Evolutionary conservation across 2,329 filamentous ascomycete species (phyloP).

Genomic region (Remersonia thermophila): DNA sequence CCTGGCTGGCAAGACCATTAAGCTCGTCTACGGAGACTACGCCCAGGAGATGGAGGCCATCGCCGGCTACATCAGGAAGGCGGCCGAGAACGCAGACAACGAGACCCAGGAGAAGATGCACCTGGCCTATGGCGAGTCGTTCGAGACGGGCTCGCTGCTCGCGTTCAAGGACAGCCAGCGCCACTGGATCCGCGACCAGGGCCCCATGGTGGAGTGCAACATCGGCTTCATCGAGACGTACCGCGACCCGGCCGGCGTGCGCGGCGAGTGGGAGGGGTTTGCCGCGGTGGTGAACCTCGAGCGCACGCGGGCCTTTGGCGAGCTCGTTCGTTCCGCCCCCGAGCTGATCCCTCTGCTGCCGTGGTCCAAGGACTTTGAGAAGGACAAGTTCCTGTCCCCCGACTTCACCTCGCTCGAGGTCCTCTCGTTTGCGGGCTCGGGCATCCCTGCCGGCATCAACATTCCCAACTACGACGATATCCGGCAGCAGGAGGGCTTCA

Average conservation of each 20-base stretch:
- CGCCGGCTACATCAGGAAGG: conserved; percentile 53
- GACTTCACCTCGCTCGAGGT: conserved; percentile 95
- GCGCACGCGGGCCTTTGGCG: conserved; percentile 75
- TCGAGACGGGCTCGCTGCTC: conserved; percentile 59
- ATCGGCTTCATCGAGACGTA: conserved; percentile 82
- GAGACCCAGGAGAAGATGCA: conserved; percentile 65
- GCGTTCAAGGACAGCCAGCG: conserved; percentile 72
- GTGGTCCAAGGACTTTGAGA: conserved; percentile 83
- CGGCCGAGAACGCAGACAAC: conserved; percentile 57
- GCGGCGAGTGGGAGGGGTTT: conserved; percentile 79
- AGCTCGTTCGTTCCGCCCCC: conserved; percentile 70
- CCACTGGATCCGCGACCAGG: conserved; percentile 73
- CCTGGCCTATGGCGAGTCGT: conserved; percentile 61
- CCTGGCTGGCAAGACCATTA: conserved; percentile 55
- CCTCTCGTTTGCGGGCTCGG: conserved; percentile 60
- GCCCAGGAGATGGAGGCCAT: conserved; percentile 58
- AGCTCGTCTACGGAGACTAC: conserved; percentile 64
- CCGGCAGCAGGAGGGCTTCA: conserved; percentile 74
- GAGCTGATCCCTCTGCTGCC: conserved; percentile 78
- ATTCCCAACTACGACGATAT: conserved; percentile 66
- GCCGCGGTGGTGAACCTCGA: conserved; percentile 80
- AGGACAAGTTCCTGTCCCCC: conserved; percentile 87
- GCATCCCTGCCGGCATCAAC: conserved; percentile 57
- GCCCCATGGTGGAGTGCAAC: conserved; percentile 67
- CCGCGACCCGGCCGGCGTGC: conserved; percentile 66